phyloP scores from a whole-genome alignment of 1,139 yeast genomes.

The Sugiyamaella neomexicana region DNA sequence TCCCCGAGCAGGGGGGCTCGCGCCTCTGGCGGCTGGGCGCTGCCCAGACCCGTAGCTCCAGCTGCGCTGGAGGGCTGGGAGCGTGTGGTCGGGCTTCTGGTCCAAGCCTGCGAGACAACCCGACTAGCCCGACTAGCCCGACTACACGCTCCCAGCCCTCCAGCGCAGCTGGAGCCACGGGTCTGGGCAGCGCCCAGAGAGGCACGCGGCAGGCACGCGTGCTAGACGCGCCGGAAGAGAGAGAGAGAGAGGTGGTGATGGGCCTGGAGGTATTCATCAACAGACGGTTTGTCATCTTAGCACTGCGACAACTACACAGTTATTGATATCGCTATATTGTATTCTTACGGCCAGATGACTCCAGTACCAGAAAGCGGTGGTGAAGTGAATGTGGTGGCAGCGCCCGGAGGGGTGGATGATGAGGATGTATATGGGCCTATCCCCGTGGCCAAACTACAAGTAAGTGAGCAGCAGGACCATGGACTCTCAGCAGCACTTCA shows the following conservation, averaged over 20 bases:
- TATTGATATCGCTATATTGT: not conserved
- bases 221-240: too few species aligned
- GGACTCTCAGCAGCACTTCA: too few species aligned
- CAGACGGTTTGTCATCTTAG: too few species aligned
- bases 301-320: not conserved
- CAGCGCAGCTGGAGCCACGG: not conserved
- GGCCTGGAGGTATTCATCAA: too few species aligned
- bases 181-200: slow-evolving; percentile 16
- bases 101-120: too few species aligned
- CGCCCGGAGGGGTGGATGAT: slow-evolving; percentile 36
- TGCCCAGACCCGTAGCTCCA: not conserved
- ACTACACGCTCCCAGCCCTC: too few species aligned
- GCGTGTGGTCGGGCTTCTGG: too few species aligned
- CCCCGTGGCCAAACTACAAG: slow-evolving; percentile 45
- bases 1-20: too few species aligned
- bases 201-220: not conserved
- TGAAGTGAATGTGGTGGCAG: not conserved
- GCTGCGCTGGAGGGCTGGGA: not conserved
- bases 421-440: slow-evolving; percentile 51
- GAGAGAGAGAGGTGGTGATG: too few species aligned
- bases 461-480: slow-evolving; percentile 23
- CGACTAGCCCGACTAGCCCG: too few species aligned
- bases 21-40: not conserved
- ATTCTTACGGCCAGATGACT: not conserved
- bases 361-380: slow-evolving; percentile 2